Conservation (phyloP, 768 basidiomycete species). For the Lentinula raphanica region DNA sequence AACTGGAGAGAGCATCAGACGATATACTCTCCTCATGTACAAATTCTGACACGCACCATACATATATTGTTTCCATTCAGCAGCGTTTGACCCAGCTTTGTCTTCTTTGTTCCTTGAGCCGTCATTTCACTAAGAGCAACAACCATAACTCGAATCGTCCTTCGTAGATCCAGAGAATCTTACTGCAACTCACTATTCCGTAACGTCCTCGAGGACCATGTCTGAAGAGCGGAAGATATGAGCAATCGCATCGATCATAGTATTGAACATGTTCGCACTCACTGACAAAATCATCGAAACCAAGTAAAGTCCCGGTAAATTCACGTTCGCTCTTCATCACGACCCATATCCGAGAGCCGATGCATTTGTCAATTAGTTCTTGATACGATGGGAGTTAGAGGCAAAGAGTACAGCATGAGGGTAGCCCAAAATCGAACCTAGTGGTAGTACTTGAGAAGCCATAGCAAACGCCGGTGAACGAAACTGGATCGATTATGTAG, state of each 20-base stretch:
- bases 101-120: slow-evolving; percentile 75
- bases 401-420: background rate
- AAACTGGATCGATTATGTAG: background rate
- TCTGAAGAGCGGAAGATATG: slow-evolving; percentile 35
- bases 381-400: background rate
- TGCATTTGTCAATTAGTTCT: slow-evolving; percentile 97
- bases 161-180: background rate
- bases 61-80: slow-evolving; percentile 96
- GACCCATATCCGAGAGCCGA: slow-evolving; percentile 96
- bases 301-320: slow-evolving; percentile 90
- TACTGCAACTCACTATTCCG: slow-evolving; percentile 73
- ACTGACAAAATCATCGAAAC: slow-evolving; percentile 99
- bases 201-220: slow-evolving; percentile 95
- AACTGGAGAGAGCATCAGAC: slow-evolving; percentile 20
- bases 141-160: background rate
- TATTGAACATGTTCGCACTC: slow-evolving; percentile 35
- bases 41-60: slow-evolving; percentile 57
- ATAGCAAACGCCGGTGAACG: slow-evolving; percentile 32
- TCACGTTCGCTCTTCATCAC: slow-evolving; percentile 98
- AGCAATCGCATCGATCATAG: slow-evolving; percentile 1
- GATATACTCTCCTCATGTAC: background rate
- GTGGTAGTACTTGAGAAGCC: slow-evolving; percentile 93
- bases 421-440: slow-evolving; percentile 46
- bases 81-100: slow-evolving; percentile 80
- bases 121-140: slow-evolving; percentile 65